A percentile compares a stretch with the other conserved stretches of the same genome.
Conservation (phyloP, 169 alveolate genomes). For the Plasmodium vivax region DNA sequence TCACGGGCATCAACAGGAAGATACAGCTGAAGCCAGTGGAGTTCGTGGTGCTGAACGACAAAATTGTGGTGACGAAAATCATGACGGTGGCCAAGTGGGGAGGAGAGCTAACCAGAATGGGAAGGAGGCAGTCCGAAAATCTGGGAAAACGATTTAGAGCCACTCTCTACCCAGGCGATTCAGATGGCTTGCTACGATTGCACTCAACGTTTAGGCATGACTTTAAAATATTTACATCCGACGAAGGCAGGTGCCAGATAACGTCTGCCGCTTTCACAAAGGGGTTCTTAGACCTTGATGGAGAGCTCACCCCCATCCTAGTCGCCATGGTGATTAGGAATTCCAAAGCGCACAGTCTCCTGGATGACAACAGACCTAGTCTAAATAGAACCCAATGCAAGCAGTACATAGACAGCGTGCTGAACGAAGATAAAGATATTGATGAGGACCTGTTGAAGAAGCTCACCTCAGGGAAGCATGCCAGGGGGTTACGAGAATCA, state of each 20-base stretch:
- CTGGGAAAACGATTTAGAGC: slow-evolving; percentile 92
- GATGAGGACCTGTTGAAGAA: slow-evolving; percentile 74
- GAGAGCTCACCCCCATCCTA: slow-evolving; percentile 96
- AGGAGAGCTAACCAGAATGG: slow-evolving; percentile 97
- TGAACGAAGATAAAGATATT: slow-evolving; percentile 29
- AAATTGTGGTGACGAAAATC: slow-evolving; percentile 82
- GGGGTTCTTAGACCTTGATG: slow-evolving; percentile 97
- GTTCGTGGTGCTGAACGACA: slow-evolving; percentile 73
- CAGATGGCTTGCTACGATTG: slow-evolving; percentile 95
- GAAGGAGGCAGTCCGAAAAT: slow-evolving; percentile 94
- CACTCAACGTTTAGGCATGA: slow-evolving; percentile 98
- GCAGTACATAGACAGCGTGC: slow-evolving; percentile 23
- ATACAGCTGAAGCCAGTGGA: slow-evolving; percentile 92
- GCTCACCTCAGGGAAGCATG: slow-evolving; percentile 51
- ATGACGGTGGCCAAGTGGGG: slow-evolving; percentile 98
- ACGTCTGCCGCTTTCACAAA: slow-evolving; percentile 99
- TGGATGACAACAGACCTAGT: slow-evolving; percentile 81
- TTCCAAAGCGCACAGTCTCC: slow-evolving; percentile 81
- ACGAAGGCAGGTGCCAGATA: slow-evolving; percentile 98
- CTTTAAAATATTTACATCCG: slow-evolving; percentile 96
- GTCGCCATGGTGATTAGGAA: slow-evolving; percentile 93
- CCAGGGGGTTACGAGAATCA: slow-evolving; percentile 64
- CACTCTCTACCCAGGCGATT: slow-evolving; percentile 93
- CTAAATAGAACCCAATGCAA: slow-evolving; percentile 80
- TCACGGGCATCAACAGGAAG: slow-evolving; percentile 96